Evolutionary conservation across 805 yeast genomes (phyloP), one percentile per base, ranked within the genome.

Genomic region (Zygosaccharomyces rouxii): DNA sequence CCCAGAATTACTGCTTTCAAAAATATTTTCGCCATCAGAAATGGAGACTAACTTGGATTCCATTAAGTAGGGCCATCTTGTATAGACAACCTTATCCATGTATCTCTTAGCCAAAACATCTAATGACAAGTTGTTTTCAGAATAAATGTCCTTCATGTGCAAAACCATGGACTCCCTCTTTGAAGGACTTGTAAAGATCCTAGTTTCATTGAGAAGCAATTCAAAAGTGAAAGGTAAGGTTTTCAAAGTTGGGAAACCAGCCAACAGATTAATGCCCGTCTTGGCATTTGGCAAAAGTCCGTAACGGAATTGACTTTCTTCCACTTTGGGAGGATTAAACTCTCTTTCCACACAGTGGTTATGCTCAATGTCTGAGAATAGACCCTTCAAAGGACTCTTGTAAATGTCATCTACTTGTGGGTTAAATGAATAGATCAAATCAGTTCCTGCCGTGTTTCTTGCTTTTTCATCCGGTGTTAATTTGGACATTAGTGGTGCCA

Each of bases 1-100:
- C 2, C 39, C 13, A 3, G 43, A 31, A 19, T 56, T 48, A 10
- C 47, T 48, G 9, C 56, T 59, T 25, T 63, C 64, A 57, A 78
- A 86, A 39, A 71, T 73, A 57, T 66, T 68, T 14, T 71, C 66
- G 11, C 74, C 77, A 63, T 86, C 90, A 30, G 74, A 64, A 3
- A 92, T 78, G 19, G 76, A 74, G 10, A 81, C 71, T 35, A 92
- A 81, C 59, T 78, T 80, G 7, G 89, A 84, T 68, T 92, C 97
- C 56, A 82, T 77, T 55, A 94, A 71, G 60, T 80, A 87, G n/a
- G 99, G 99, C 92, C 96, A 94, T 56, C 83, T 80, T 10, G 86
- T 79, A 63, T 82, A 90, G 2, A 86, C 84, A 43, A 80, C 68
- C 49, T 80, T 75, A 40, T 81, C 83, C 47, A 85, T 57, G 48